Base-by-base conservation (phyloP, 2,329 filamentous ascomycete genomes). In the Lecanicillium sp. region DNA sequence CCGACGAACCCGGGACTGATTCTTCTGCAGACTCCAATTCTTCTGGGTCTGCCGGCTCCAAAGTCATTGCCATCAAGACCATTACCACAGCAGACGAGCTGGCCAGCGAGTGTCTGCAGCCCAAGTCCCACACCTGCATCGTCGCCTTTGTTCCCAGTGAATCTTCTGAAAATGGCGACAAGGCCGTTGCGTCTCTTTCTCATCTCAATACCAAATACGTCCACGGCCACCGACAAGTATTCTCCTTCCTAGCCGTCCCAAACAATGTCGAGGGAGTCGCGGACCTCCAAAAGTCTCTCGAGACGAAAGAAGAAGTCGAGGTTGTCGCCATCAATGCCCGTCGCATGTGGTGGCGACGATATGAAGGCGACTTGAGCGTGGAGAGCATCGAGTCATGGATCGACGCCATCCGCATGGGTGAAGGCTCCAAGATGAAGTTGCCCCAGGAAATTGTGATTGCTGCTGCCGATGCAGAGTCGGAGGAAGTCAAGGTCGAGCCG, bases 361-460 rank as follows among this genome's bases (percentile, higher is more conserved):
- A 85, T 57, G 64, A 75, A 34, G 77, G 73, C 3, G 65, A 73
- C 31, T 79, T 78, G 32, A 75, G 73, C 39, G 55, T 70, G 17
- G 67, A 73, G 38, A 74, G 71, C 18, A 66, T 98, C 20, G 86
- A 95, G 64, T 66, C 68, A 45, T 98, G 90, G 87, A 77, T 98
- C 43, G 92, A 98, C 53, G 73, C 77, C n/a, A 87, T 96, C 45
- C 80, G 87, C 28, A 73, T 98, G 70, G 86, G 89, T 37, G 90
- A 96, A 55, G 84, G 86, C 3, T 65, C 73, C 43, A 95, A 90
- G 70, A 72, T 79, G 51, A 85, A 80, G 64, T 58, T 92, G 30
- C 84, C 85, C 0, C 71, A 75, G 42, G 73, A 70, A 2, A 51
- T 85, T 31, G 54, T 82, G 22, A 63, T 65, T 13, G 58, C 62